A percentile compares a stretch with the other conserved stretches of the same genome.
phyloP scores from a whole-genome alignment of 106 monocot genomes.

The Dendrobium catenatum region DNA sequence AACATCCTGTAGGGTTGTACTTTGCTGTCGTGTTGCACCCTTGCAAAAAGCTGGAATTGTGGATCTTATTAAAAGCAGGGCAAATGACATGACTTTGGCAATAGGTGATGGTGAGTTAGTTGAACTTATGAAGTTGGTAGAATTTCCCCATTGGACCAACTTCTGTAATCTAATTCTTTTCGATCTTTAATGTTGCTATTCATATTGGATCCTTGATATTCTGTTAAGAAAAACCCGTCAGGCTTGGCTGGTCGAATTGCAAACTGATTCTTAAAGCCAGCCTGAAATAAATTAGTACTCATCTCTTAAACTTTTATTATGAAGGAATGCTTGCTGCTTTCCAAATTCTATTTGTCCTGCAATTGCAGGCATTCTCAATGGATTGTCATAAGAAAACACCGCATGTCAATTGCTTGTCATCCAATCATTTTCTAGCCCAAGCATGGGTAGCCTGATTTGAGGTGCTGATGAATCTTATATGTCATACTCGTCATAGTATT shows the following conservation, averaged over 20 bases:
- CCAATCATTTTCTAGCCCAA: not conserved
- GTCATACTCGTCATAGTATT: too few relatives aligned
- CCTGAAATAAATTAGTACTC: not conserved
- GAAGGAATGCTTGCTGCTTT: not conserved
- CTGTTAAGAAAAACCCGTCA: not conserved
- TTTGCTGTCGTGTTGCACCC: slow-evolving; percentile 97
- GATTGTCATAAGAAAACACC: not conserved
- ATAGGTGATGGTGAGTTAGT: slow-evolving; percentile 86
- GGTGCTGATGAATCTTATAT: too few relatives aligned
- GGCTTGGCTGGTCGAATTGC: not conserved
- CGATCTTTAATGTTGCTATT: not conserved
- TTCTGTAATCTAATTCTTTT: not conserved
- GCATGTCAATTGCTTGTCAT: not conserved
- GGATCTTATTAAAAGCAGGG: slow-evolving; percentile 90
- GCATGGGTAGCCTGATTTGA: not conserved
- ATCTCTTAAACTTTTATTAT: not conserved
- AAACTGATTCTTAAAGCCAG: not conserved
- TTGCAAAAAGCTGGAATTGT: slow-evolving; percentile 97
- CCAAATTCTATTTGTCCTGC: not conserved
- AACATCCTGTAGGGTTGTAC: slow-evolving; percentile 74
- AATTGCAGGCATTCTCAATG: not conserved
- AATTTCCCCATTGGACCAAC: not conserved
- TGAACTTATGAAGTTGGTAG: not conserved
- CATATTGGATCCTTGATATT: not conserved
- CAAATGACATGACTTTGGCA: slow-evolving; percentile 94